Base-by-base conservation (phyloP, 2,329 filamentous ascomycete species). In the Sclerotinia spermophila region DNA sequence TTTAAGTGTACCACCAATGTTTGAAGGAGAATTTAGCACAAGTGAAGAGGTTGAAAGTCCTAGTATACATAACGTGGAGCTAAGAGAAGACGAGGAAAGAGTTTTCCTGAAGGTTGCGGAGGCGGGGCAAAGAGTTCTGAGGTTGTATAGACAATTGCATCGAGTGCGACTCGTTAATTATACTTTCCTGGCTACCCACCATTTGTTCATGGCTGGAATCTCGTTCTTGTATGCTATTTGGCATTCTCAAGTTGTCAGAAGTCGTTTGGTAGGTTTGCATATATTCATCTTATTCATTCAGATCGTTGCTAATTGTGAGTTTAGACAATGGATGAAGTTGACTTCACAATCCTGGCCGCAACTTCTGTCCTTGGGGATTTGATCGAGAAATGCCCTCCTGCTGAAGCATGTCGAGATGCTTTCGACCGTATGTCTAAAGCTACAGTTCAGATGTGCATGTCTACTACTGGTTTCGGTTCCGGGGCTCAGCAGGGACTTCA, bases 201-300 rank as follows among this genome's bases (percentile, higher is more conserved):
- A 98, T 81, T 85, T 98, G 10, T 98, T 98, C 82, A 97, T 97
- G 92, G 95, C 95, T 40, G 95, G 94, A 82, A 90, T 98, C 71
- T 97, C 95, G 35, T 98, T 97, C 80, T 85, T 98, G 2, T 98
- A 97, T 81, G 94, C 96, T 30, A 96, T 98, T 71, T 98, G 95
- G 95, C 95, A 98, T 81, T 97, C 95, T 17, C 89, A 93, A 8
- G 87, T 93, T 68, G 95, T 98, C 65, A 88, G 95, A 76, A 94
- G 91, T 79, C 89, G 92, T 70, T 83, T 98, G 81, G 92, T 95
- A 87, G 83, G 91, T 84, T 42, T 51, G 33, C 21, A 11, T 44
- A 21, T 30, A 58, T 58, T n/a, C 2, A n/a, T 38, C 17, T 17
- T n/a, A 8, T 42, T 17, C 27, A 24, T 69, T 42, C 30, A n/a